phyloP scores from a whole-genome alignment of 108 stramenopile species.

The Cyclotella baltica region DNA sequence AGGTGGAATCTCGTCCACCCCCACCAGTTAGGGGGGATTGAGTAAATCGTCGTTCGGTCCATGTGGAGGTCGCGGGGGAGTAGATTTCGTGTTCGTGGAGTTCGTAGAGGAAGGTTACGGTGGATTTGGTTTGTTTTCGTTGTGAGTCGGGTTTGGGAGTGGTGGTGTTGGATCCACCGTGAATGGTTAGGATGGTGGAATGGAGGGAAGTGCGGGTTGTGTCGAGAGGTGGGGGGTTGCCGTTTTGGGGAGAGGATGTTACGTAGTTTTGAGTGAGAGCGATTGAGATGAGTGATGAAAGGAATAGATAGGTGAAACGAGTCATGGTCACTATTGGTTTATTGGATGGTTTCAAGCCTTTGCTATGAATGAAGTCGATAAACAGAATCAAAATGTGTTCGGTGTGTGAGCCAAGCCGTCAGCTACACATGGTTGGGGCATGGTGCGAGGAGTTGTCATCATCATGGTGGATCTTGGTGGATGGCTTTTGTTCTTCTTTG shows the following conservation, averaged over 20 bases:
- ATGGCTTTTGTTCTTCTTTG: too few relatives aligned
- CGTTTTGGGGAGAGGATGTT: neutral
- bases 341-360: too few relatives aligned
- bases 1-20: slow-evolving; percentile 44
- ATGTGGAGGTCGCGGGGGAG: slow-evolving; percentile 28
- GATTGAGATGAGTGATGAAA: too few relatives aligned
- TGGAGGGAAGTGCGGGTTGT: neutral
- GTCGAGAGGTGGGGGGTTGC: neutral
- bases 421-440: too few relatives aligned
- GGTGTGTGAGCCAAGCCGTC: too few relatives aligned
- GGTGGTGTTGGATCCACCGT: neutral
- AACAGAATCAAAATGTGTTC: too few relatives aligned
- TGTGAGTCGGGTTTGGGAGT: neutral
- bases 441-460: too few relatives aligned
- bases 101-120: slow-evolving; percentile 48
- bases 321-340: too few relatives aligned
- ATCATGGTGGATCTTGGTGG: too few relatives aligned
- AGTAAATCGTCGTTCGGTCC: slow-evolving; percentile 41
- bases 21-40: slow-evolving; percentile 40
- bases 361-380: too few relatives aligned
- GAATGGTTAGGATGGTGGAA: neutral
- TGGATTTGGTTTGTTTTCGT: slow-evolving; percentile 17
- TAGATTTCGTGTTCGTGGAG: slow-evolving; percentile 55
- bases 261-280: too few relatives aligned
- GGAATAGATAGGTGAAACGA: too few relatives aligned